Evolutionary conservation across 768 basidiomycete genomes (phyloP).

Genomic region (Russula abietina): DNA sequence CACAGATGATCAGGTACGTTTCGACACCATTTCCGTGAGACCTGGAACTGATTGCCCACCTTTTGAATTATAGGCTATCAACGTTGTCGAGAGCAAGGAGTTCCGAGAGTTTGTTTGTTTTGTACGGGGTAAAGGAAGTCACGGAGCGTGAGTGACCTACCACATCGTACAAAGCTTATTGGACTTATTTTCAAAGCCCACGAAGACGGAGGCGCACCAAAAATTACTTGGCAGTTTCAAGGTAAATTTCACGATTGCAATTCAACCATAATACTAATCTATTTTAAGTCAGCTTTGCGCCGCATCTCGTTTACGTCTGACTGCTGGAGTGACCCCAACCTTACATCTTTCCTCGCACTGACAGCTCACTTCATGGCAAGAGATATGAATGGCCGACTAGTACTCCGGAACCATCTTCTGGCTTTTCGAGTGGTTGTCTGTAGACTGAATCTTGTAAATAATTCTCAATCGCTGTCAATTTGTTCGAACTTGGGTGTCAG

Average conservation of each 20-base stretch:
- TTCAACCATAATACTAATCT: too few relatives aligned
- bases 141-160: neutral
- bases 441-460: too few relatives aligned
- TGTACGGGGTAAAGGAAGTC: neutral
- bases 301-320: neutral
- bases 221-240: neutral
- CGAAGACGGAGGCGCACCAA: neutral
- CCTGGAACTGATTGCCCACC: too few relatives aligned
- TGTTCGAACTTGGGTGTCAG: too few relatives aligned
- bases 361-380: too few relatives aligned
- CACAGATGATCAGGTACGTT: neutral
- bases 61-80: neutral
- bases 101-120: neutral
- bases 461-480: too few relatives aligned
- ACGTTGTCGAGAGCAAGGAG: neutral
- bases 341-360: neutral
- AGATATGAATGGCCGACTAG: too few relatives aligned
- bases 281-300: neutral
- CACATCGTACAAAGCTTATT: neutral
- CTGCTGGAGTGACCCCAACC: neutral
- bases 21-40: neutral
- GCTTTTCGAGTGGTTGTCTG: too few relatives aligned
- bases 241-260: too few relatives aligned
- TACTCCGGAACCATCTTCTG: too few relatives aligned
- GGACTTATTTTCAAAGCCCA: neutral